phyloP scores from a whole-genome alignment of 805 yeast genomes.

The Ogataea dorogensis region DNA sequence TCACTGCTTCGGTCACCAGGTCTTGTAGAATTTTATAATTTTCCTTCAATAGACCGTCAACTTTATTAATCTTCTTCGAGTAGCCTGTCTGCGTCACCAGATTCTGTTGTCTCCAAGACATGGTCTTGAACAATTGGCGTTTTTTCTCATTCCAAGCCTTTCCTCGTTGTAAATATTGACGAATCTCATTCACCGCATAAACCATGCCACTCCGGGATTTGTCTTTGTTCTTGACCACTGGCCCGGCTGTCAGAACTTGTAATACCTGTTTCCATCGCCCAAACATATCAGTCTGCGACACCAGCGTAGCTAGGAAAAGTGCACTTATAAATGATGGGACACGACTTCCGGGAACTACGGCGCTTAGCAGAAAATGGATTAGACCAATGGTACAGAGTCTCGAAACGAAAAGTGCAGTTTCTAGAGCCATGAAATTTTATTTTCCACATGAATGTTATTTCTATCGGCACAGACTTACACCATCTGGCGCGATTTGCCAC shows the following conservation, averaged over 20 bases:
- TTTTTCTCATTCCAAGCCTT: slow-evolving; percentile 46
- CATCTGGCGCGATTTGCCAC: slow-evolving; percentile 43
- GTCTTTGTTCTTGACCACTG: slow-evolving; percentile 8
- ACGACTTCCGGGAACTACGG: slow-evolving; percentile 19
- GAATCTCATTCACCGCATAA: slow-evolving; percentile 46
- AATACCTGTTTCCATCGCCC: slow-evolving; percentile 15
- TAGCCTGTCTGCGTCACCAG: slow-evolving; percentile 54
- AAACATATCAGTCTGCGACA: slow-evolving; percentile 28
- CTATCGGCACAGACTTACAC: slow-evolving; percentile 54
- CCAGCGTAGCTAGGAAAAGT: slow-evolving; percentile 31
- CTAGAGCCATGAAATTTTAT: slow-evolving; percentile 6
- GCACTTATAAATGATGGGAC: slow-evolving; percentile 27
- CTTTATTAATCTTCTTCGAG: slow-evolving; percentile 45
- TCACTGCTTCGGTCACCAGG: slow-evolving; percentile 41
- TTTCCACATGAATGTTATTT: slow-evolving; percentile 7
- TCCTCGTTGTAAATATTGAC: slow-evolving; percentile 40
- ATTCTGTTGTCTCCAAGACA: slow-evolving; percentile 57
- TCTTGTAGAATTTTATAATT: slow-evolving; percentile 50
- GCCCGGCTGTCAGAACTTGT: slow-evolving; percentile 3
- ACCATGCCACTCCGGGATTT: slow-evolving; percentile 30
- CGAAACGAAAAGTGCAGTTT: slow-evolving; percentile 26
- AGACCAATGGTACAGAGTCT: slow-evolving; percentile 30
- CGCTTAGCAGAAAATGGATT: slow-evolving; percentile 23
- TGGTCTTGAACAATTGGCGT: slow-evolving; percentile 40
- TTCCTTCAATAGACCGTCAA: slow-evolving; percentile 45